These are phyloP conservation scores for Ajuga chamaepitys DNA, from an alignment of 257 asterid genomes.

Conservation along the genomic window DNA sequence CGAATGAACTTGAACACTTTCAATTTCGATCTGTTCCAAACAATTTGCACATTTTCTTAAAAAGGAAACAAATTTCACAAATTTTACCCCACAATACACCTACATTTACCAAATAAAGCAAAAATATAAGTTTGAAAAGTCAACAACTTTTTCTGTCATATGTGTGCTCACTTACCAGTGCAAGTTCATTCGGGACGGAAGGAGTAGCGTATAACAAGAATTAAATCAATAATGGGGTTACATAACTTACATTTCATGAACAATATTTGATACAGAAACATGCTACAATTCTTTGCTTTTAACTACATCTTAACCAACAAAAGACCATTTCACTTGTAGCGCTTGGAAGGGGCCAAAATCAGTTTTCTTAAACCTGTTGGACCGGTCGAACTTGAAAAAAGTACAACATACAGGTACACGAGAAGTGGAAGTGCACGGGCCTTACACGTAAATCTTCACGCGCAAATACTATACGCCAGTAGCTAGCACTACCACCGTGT, in stretches of 20 bases:
- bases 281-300: slow-evolving; percentile 17
- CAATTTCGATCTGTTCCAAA: too few species aligned
- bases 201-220: too few species aligned
- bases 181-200: too few species aligned
- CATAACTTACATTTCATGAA: background rate
- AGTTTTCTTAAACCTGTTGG: slow-evolving; percentile 17
- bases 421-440: background rate
- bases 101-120: too few species aligned
- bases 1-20: too few species aligned
- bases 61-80: too few species aligned
- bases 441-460: background rate
- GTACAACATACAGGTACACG: slow-evolving; percentile 8
- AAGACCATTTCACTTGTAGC: slow-evolving; percentile 10
- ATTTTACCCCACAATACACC: too few species aligned
- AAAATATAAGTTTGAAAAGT: too few species aligned
- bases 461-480: background rate
- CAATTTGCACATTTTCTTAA: too few species aligned
- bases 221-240: too few species aligned
- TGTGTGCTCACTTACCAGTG: too few species aligned
- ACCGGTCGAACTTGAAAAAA: background rate
- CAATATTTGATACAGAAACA: slow-evolving; percentile 1
- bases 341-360: slow-evolving; percentile 11
- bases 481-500: slow-evolving; percentile 3
- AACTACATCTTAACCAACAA: slow-evolving; percentile 4
- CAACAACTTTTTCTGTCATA: too few species aligned